Evolutionary conservation across 768 basidiomycete genomes (phyloP).

Genomic region (Tricholoma furcatifolium): DNA sequence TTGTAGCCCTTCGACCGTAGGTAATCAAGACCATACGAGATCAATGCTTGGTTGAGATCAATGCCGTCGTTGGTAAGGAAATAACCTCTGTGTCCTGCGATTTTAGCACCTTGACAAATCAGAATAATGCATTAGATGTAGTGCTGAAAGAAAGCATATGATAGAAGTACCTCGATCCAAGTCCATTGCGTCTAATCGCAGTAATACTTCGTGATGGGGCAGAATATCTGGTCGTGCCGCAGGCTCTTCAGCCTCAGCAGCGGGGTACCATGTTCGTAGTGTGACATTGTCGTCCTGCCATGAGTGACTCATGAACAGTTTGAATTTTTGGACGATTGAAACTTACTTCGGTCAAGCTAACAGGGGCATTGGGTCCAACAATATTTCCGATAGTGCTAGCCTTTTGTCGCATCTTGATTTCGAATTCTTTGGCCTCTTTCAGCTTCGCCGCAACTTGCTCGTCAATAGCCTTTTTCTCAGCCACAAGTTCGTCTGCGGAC

Average conservation of each 20-base stretch:
- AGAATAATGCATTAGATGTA: background rate
- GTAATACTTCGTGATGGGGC: slow-evolving; percentile 96
- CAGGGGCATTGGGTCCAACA: slow-evolving; percentile 82
- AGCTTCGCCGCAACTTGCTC: slow-evolving; percentile 73
- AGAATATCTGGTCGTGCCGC: slow-evolving; percentile 75
- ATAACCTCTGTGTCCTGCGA: slow-evolving; percentile 94
- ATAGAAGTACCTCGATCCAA: slow-evolving; percentile 79
- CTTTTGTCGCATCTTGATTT: slow-evolving; percentile 74
- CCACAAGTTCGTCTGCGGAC: slow-evolving; percentile 83
- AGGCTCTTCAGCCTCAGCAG: slow-evolving; percentile 69
- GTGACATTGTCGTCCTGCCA: slow-evolving; percentile 86
- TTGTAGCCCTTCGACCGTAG: slow-evolving; percentile 80
- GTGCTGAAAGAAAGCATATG: background rate
- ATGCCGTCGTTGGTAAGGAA: slow-evolving; percentile 95
- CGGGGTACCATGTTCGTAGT: slow-evolving; percentile 83
- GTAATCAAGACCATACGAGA: slow-evolving; percentile 94
- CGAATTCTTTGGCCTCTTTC: slow-evolving; percentile 75
- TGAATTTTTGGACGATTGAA: background rate
- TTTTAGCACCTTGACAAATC: slow-evolving; percentile 67
- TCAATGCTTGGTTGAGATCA: slow-evolving; percentile 95
- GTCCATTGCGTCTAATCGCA: slow-evolving; percentile 93
- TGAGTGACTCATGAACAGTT: background rate
- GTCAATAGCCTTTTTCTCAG: slow-evolving; percentile 83
- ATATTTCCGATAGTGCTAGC: slow-evolving; percentile 89
- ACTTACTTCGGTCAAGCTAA: slow-evolving; percentile 84